phyloP scores from a whole-genome alignment of 2,329 filamentous ascomycete genomes.

The Ceratocystis harringtonii region DNA sequence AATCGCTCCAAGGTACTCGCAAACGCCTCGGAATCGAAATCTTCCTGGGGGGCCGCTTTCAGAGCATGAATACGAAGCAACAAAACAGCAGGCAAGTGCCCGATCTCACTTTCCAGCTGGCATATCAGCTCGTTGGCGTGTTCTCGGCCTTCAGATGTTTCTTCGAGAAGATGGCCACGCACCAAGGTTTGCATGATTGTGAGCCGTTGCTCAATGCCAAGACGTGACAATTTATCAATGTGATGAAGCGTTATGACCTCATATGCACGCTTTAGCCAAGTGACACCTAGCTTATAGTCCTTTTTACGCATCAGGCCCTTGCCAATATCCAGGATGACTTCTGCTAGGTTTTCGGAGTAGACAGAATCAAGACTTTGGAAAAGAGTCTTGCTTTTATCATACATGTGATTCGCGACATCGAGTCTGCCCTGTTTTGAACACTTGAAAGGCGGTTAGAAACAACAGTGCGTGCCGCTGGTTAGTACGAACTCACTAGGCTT shows the following conservation, averaged over 20 bases:
- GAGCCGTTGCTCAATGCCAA: conserved; percentile 48
- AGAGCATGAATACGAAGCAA: conserved; percentile 56
- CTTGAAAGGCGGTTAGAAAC: conserved; percentile 29
- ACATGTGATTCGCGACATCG: conserved; percentile 68
- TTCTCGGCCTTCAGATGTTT: conserved; percentile 30
- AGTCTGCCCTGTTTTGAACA: conserved; percentile 58
- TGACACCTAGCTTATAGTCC: conserved; percentile 28
- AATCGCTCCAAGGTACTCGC: conserved; percentile 43
- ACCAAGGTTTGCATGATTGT: conserved; percentile 51
- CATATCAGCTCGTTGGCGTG: conserved; percentile 44
- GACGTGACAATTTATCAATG: conserved; percentile 39
- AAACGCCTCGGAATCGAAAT: conserved; percentile 36
- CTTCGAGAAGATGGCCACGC: conserved; percentile 36
- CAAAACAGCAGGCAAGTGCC: conserved; percentile 48
- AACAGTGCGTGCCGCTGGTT: background rate
- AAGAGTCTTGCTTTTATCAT: conserved; percentile 39
- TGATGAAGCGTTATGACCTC: conserved; percentile 41
- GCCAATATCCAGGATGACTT: conserved; percentile 60
- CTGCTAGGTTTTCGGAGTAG: conserved; percentile 46
- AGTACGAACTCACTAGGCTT: conserved; percentile 38
- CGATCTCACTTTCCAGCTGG: conserved; percentile 46
- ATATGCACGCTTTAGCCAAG: conserved; percentile 58
- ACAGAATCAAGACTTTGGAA: conserved; percentile 30
- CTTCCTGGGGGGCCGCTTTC: conserved; percentile 31
- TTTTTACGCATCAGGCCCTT: conserved; percentile 38